Evolutionary conservation across 2,329 filamentous ascomycete species (phyloP), one percentile per base, ranked within the genome.

Genomic region (Cryphonectria naterciae): DNA sequence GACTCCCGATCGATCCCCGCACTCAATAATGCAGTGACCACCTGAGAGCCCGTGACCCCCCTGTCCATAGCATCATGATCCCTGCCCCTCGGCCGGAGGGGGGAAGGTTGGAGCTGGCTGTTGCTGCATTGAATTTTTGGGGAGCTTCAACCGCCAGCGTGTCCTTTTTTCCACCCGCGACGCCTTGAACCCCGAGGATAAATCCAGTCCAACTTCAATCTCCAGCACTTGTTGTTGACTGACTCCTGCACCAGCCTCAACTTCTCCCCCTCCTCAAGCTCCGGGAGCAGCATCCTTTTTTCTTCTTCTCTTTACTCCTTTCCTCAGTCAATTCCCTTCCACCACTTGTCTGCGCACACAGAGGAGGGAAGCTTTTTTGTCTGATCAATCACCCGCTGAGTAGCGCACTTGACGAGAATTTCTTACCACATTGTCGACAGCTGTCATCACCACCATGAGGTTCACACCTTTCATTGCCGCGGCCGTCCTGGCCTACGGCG

Each of bases 401-500:
- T 67, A 62, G 66, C 70, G 68, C 67, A 58, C 56, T 32, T 49
- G 17, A n/a, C 35, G 35, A 63, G 65, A 62, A n/a, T 22, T 49
- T 49, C 46, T 22, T 63, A 58, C 61, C 62, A 58, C 49, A 68
- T 35, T 41, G 32, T n/a, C 58, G 8, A 64, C n/a, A 46, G 46
- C 58, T 54, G 67, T 75, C 87, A 90, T 79, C 87, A 90, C 79
- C 80, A 90, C 79, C 80, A 97, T 97, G 94, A 93, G 92, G 89
- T 90, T 97, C 84, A 92, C 92, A 84, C 86, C 92, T 81, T 89
- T 92, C 76, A 88, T 92, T 79, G 91, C 93, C 80, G 92, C 93
- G 78, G 89, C 92, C 78, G 82, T 94, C 76, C 83, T 92, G 79
- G 91, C 91, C 75, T 88, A 90, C 81, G 89, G 89, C 76, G 91